Evolutionary conservation across 805 yeast genomes (phyloP).

Genomic region (Yarrowia phangngaensis): DNA sequence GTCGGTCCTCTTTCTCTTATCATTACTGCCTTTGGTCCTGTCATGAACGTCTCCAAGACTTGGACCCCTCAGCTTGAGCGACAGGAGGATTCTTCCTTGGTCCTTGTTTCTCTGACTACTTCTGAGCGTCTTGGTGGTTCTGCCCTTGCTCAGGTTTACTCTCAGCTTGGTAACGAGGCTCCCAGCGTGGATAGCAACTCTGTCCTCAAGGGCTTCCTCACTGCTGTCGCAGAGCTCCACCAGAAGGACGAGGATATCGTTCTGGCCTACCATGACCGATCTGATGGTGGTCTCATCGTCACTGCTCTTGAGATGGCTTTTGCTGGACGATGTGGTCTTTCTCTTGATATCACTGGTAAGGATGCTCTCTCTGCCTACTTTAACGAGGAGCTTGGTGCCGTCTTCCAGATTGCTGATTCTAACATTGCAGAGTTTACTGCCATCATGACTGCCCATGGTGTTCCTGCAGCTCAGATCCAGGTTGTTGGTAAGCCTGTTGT

Average conservation of each 20-base stretch:
- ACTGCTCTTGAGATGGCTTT: slow-evolving; percentile 94
- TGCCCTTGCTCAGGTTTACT: slow-evolving; percentile 89
- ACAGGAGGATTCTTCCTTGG: slow-evolving; percentile 47
- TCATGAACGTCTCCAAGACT: slow-evolving; percentile 74
- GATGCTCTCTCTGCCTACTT: slow-evolving; percentile 58
- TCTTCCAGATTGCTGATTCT: slow-evolving; percentile 74
- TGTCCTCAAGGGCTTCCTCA: slow-evolving; percentile 64
- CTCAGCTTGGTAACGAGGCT: slow-evolving; percentile 73
- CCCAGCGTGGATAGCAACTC: slow-evolving; percentile 76
- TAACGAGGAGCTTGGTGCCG: slow-evolving; percentile 94
- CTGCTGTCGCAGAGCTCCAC: slow-evolving; percentile 69
- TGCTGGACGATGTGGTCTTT: slow-evolving; percentile 85
- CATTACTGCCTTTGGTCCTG: slow-evolving; percentile 89
- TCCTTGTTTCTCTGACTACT: slow-evolving; percentile 74
- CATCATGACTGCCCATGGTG: slow-evolving; percentile 56
- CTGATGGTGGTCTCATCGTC: slow-evolving; percentile 92
- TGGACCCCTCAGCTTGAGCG: slow-evolving; percentile 87
- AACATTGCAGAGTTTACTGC: slow-evolving; percentile 49
- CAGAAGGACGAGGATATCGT: slow-evolving; percentile 52
- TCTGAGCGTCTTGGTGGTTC: slow-evolving; percentile 82
- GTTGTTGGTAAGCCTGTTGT: slow-evolving; percentile 60
- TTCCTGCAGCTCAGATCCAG: slow-evolving; percentile 52
- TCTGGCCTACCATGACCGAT: slow-evolving; percentile 88
- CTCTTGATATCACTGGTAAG: slow-evolving; percentile 45
- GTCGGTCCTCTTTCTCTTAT: slow-evolving; percentile 92